Evolutionary conservation across 352 stramenopile species (phyloP).

Genomic region (Phytopythium helicoides): DNA sequence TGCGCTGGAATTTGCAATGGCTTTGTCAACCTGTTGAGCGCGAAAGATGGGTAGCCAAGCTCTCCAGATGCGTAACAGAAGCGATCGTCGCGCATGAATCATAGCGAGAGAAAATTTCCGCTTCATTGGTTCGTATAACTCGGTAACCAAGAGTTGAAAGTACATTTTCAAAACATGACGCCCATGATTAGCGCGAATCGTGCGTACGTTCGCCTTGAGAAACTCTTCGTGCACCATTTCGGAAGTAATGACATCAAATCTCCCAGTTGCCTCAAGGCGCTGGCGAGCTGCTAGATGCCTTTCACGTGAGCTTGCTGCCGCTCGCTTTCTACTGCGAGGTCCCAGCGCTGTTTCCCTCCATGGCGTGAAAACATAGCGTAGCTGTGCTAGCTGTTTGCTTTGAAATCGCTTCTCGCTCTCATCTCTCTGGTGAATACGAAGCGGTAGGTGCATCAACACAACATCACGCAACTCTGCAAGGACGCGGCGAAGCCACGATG

Average conservation of each 20-base stretch:
- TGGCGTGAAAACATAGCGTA: constrained; percentile 32
- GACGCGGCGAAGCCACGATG: constrained; percentile 38
- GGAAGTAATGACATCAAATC: constrained; percentile 66
- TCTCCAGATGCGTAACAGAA: constrained; percentile 22
- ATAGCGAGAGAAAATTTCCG: constrained; percentile 30
- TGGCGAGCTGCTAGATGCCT: constrained; percentile 48
- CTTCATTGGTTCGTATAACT: constrained; percentile 46
- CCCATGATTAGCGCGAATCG: constrained; percentile 32
- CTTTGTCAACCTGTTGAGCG: constrained; percentile 55
- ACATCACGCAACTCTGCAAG: constrained; percentile 68
- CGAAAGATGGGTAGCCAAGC: constrained; percentile 54
- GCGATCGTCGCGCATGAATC: constrained; percentile 29
- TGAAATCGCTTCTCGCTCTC: constrained; percentile 55
- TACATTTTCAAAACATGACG: constrained; percentile 41
- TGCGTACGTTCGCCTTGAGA: constrained; percentile 72
- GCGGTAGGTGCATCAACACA: constrained; percentile 61
- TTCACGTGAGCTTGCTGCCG: constrained; percentile 32
- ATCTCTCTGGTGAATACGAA: constrained; percentile 45
- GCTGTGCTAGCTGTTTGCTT: constrained; percentile 34
- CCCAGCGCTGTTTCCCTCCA: constrained; percentile 61
- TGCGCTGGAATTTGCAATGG: constrained; percentile 5
- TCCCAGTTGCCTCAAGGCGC: constrained; percentile 50
- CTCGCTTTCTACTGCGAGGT: constrained; percentile 54
- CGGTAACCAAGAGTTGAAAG: constrained; percentile 41
- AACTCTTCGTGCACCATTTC: constrained; percentile 84